Evolutionary conservation across 2,329 filamentous ascomycete genomes (phyloP).

Genomic region (Neofusicoccum laricinum): DNA sequence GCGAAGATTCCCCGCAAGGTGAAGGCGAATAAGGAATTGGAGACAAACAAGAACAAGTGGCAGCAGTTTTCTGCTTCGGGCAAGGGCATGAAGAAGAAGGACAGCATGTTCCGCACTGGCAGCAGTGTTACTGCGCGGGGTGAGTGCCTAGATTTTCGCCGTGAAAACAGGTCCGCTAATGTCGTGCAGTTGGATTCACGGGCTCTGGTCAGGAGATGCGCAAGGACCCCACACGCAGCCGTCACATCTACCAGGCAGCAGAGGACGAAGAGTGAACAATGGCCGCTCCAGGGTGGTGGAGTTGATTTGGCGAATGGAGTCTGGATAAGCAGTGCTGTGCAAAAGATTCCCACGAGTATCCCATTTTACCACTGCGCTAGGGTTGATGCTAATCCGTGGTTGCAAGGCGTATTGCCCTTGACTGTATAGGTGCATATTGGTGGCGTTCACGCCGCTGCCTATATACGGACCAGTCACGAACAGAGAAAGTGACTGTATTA

Average conservation of each 20-base stretch:
- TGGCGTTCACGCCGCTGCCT: neutral
- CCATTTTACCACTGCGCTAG: neutral
- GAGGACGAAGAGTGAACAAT: conserved; percentile 10
- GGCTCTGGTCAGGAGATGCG: conserved; percentile 95
- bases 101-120: conserved; percentile 95
- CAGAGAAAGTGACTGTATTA: neutral
- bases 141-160: conserved; percentile 39
- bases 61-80: conserved; percentile 82
- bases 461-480: neutral
- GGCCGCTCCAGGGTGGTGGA: neutral
- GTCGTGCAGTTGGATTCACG: conserved; percentile 78
- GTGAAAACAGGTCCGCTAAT: conserved; percentile 25
- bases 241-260: conserved; percentile 10
- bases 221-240: conserved; percentile 73
- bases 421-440: neutral
- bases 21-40: conserved; percentile 88
- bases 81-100: conserved; percentile 68
- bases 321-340: neutral
- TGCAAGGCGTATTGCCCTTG: conserved; percentile 13
- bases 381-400: conserved; percentile 12
- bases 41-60: conserved; percentile 91
- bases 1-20: conserved; percentile 71
- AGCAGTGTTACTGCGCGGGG: conserved; percentile 84
- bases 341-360: conserved; percentile 6
- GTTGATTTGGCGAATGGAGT: conserved; percentile 14